A percentile compares a stretch with the other conserved stretches of the same genome.
phyloP scores from a whole-genome alignment of 192 early-diverging fungal genomes.

The Gryganskiella cystojenkinii region DNA sequence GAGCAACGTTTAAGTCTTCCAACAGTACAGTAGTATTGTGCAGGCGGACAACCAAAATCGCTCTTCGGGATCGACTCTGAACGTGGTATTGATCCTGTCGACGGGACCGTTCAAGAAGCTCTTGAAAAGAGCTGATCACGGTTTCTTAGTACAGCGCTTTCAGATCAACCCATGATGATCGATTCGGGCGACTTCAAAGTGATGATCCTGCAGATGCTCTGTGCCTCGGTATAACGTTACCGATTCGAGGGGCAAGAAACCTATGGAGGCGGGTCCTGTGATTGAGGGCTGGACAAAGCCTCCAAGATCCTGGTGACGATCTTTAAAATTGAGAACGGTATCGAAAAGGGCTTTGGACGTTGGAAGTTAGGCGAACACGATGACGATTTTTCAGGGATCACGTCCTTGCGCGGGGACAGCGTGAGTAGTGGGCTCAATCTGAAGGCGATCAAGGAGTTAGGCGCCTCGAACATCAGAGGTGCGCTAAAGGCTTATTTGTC shows the following conservation, averaged over 20 bases:
- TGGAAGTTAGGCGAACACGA: conserved; percentile 47
- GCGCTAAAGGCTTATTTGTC: conserved; percentile 34
- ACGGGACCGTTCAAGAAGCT: conserved; percentile 39
- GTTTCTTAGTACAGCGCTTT: conserved; percentile 56
- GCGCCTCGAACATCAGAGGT: conserved; percentile 14
- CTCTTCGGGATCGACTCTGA: conserved; percentile 52
- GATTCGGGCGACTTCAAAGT: conserved; percentile 52
- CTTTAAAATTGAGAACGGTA: conserved; percentile 31
- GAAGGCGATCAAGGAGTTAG: conserved; percentile 27
- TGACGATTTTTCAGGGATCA: conserved; percentile 44
- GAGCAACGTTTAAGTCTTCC: too few species aligned
- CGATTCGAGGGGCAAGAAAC: conserved; percentile 54
- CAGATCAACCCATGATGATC: conserved; percentile 57
- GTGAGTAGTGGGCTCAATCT: conserved; percentile 7
- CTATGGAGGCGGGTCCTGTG: conserved; percentile 32
- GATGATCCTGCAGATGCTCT: conserved; percentile 40
- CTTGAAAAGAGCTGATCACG: conserved; percentile 33
- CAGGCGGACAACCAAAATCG: conserved; percentile 54
- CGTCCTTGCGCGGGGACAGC: conserved; percentile 32
- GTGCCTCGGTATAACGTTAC: conserved; percentile 49
- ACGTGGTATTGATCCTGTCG: conserved; percentile 45
- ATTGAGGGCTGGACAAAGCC: conserved; percentile 51
- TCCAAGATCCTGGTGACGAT: conserved; percentile 51
- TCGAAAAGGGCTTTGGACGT: conserved; percentile 44
- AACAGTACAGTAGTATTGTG: too few species aligned